A percentile compares a stretch with the other conserved stretches of the same genome.
These are phyloP conservation scores for Stephanodiscus minutulus DNA, from an alignment of 108 stramenopile genomes.

Conservation along the genomic window DNA sequence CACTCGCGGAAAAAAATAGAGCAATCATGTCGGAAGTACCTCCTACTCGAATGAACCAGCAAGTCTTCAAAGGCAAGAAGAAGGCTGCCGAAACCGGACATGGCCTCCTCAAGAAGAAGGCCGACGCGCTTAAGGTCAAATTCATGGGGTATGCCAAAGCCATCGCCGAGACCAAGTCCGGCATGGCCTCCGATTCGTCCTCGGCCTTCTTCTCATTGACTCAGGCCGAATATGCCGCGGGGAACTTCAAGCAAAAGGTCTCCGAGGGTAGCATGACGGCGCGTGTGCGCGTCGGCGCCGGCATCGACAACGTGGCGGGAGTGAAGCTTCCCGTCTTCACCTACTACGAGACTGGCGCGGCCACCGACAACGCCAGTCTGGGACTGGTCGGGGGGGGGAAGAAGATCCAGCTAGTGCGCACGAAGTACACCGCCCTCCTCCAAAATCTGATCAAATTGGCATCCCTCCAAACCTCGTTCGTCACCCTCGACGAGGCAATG, in stretches of 20 bases:
- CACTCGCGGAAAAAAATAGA: background rate
- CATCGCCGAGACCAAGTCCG: conserved; percentile 93
- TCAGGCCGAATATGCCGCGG: conserved; percentile 98
- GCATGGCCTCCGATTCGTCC: conserved; percentile 85
- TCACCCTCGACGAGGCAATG: conserved; percentile 96
- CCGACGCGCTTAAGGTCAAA: conserved; percentile 97
- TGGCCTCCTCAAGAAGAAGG: conserved; percentile 96
- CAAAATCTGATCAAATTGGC: conserved; percentile 93
- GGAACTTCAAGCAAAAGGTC: conserved; percentile 96
- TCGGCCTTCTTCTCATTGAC: conserved; percentile 94
- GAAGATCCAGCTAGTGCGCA: conserved; percentile 89
- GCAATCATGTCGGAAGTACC: conserved; percentile 88
- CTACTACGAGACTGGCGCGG: conserved; percentile 93
- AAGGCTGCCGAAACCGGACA: conserved; percentile 95
- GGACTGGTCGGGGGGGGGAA: conserved; percentile 97
- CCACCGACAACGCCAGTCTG: conserved; percentile 84
- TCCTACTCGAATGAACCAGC: conserved; percentile 98
- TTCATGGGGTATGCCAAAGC: conserved; percentile 94
- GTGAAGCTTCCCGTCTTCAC: conserved; percentile 98
- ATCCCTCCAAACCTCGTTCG: conserved; percentile 96
- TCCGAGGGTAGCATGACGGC: conserved; percentile 88
- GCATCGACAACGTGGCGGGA: conserved; percentile 97
- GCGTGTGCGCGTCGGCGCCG: conserved; percentile 83
- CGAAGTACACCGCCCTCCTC: conserved; percentile 88
- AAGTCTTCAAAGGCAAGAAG: conserved; percentile 94